Percentiles rank a stretch among this genome's conserved stretches.
These are phyloP conservation scores for Astragalus glycyphyllos DNA, from an alignment of 306 rosid genomes.

Conservation along the genomic window DNA sequence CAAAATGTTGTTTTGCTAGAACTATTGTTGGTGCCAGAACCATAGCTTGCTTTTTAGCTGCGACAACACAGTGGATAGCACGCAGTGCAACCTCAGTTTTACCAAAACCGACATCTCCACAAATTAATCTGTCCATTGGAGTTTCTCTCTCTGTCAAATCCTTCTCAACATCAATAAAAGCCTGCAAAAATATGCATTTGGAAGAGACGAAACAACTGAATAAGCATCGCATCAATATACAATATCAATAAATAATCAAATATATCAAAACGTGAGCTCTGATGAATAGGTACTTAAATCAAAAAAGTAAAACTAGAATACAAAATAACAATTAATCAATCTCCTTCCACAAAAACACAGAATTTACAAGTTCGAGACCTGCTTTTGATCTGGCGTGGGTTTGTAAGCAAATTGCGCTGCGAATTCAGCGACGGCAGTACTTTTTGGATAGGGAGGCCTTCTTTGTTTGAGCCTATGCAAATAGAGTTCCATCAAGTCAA, in stretches of 20 bases:
- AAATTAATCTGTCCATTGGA: constrained; percentile 95
- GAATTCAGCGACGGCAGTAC: constrained; percentile 61
- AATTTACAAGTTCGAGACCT: constrained; percentile 51
- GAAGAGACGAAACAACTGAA: constrained; percentile 37
- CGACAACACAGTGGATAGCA: constrained; percentile 79
- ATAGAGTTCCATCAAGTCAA: constrained; percentile 95
- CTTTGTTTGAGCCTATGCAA: constrained; percentile 87
- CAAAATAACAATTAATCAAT: not conserved
- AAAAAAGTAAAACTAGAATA: constrained; percentile 31
- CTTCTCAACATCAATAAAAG: constrained; percentile 86
- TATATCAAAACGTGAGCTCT: not conserved
- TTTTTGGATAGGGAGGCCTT: constrained; percentile 73
- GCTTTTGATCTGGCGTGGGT: constrained; percentile 91
- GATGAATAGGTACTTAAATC: constrained; percentile 3
- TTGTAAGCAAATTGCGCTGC: constrained; percentile 68
- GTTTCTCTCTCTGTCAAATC: constrained; percentile 86
- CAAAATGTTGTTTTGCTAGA: constrained; percentile 93
- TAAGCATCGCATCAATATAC: constrained; percentile 35
- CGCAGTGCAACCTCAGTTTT: constrained; percentile 99
- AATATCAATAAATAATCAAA: not conserved
- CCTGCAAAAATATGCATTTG: constrained; percentile 52
- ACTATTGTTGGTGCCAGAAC: constrained; percentile 96
- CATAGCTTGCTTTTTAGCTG: constrained; percentile 94
- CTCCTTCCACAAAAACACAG: constrained; percentile 13
- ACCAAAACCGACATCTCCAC: constrained; percentile 99